Percentiles rank a stretch among this genome's conserved stretches.
Evolutionary conservation across 345 rosid genomes (phyloP).

Genomic region (Dimocarpus longan): DNA sequence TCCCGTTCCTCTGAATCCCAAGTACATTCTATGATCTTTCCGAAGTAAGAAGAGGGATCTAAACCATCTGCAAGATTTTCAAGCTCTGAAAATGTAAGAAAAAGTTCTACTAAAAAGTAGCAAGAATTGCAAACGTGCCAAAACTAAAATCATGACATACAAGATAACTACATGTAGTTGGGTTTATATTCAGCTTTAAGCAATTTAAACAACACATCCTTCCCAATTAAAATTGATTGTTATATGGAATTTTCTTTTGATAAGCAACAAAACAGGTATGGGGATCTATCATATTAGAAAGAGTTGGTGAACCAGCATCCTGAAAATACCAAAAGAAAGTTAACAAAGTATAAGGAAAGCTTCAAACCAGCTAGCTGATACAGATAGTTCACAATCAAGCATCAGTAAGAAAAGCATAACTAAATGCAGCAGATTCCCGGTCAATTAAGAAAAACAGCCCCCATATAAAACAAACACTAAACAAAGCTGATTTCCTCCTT

Average conservation of each 20-base stretch:
- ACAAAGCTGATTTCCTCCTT: background rate
- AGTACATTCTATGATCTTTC: conserved; percentile 91
- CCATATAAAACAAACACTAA: background rate
- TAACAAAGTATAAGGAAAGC: background rate
- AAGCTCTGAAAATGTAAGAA: background rate
- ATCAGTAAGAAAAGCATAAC: background rate
- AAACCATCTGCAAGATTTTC: conserved; percentile 58
- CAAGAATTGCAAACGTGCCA: too few relatives aligned
- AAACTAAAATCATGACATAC: too few relatives aligned
- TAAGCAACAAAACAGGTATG: background rate
- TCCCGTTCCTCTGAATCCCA: conserved; percentile 64
- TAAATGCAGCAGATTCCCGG: background rate
- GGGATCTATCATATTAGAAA: background rate
- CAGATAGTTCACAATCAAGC: background rate
- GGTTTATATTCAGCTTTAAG: too few relatives aligned
- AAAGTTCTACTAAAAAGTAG: background rate
- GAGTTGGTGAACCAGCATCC: background rate
- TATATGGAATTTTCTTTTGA: background rate
- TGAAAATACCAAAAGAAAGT: background rate
- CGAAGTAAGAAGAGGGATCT: conserved; percentile 67
- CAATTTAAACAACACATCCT: background rate
- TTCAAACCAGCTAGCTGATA: background rate
- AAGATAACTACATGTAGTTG: too few relatives aligned
- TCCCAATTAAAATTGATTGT: background rate
- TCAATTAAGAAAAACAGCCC: background rate